Evolutionary conservation across 2,329 filamentous ascomycete genomes (phyloP).

Genomic region (Calycina marina): DNA sequence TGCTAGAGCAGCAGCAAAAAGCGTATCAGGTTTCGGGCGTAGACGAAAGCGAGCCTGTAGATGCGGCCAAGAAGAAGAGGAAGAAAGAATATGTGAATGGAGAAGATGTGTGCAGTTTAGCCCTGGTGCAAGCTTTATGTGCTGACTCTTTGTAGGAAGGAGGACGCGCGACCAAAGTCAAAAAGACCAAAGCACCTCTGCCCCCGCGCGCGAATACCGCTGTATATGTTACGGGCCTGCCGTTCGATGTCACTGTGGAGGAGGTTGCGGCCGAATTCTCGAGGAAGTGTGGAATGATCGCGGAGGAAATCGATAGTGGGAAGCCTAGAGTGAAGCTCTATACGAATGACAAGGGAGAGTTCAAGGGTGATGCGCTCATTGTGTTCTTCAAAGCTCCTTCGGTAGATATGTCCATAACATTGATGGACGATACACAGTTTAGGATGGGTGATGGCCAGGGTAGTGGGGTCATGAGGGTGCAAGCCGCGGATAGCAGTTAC

Average conservation of each 20-base stretch:
- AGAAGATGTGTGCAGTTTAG: constrained; percentile 30
- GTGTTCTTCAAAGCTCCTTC: constrained; percentile 93
- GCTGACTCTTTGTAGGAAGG: constrained; percentile 14
- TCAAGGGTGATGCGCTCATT: constrained; percentile 86
- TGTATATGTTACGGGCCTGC: constrained; percentile 82
- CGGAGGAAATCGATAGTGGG: constrained; percentile 83
- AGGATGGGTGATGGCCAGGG: constrained; percentile 34
- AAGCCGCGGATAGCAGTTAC: constrained; percentile 77
- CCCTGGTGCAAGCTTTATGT: constrained; percentile 5
- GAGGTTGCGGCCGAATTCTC: constrained; percentile 79
- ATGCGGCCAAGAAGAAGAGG: constrained; percentile 33
- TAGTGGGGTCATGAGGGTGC: constrained; percentile 59
- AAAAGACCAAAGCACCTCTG: constrained; percentile 22
- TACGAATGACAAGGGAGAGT: constrained; percentile 61
- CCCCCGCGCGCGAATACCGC: constrained; percentile 59
- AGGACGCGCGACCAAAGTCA: constrained; percentile 21
- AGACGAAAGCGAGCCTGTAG: constrained; percentile 37
- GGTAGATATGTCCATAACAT: constrained; percentile 70
- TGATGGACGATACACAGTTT: constrained; percentile 73
- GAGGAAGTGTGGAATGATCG: constrained; percentile 74
- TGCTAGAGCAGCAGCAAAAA: constrained; percentile 44
- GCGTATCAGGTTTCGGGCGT: constrained; percentile 46
- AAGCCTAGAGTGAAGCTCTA: constrained; percentile 90
- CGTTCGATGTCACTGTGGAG: constrained; percentile 59
- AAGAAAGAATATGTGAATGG: constrained; percentile 33